Conservation (phyloP, 441 rosid species). For the Arabidopsis hybrid region DNA sequence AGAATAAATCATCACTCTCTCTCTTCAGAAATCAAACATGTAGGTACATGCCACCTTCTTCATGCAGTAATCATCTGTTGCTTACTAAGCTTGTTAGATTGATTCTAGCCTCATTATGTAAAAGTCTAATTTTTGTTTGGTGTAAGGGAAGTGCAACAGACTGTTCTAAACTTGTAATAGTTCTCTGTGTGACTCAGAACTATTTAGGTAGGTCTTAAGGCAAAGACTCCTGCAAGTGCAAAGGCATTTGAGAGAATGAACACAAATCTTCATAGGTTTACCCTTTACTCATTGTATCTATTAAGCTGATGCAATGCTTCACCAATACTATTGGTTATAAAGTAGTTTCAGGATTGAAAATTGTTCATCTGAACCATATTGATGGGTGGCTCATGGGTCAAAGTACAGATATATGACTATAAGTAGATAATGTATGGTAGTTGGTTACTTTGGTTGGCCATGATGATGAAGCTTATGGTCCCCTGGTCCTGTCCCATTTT, state of each 20-base stretch:
- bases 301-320: slow-evolving; percentile 9
- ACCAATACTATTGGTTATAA: neutral
- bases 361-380: slow-evolving; percentile 14
- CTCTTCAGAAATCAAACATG: neutral
- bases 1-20: slow-evolving; percentile 41
- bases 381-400: neutral
- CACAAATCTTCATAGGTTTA: neutral
- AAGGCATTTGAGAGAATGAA: neutral
- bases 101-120: slow-evolving; percentile 10
- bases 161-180: slow-evolving; percentile 3
- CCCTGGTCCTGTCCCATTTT: slow-evolving; percentile 1
- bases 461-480: slow-evolving; percentile 43
- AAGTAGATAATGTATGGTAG: slow-evolving; percentile 32
- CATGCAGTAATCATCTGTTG: neutral
- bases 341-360: neutral
- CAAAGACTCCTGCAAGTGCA: slow-evolving; percentile 4
- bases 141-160: neutral
- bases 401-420: slow-evolving; percentile 12
- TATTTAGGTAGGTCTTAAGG: slow-evolving; percentile 1
- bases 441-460: slow-evolving; percentile 18
- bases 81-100: neutral
- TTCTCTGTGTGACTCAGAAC: slow-evolving; percentile 7
- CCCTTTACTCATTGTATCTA: slow-evolving; percentile 16
- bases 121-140: neutral
- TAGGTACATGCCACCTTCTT: slow-evolving; percentile 4